phyloP scores from a whole-genome alignment of 2,329 filamentous ascomycete species.

The Monilinia aucupariae region DNA sequence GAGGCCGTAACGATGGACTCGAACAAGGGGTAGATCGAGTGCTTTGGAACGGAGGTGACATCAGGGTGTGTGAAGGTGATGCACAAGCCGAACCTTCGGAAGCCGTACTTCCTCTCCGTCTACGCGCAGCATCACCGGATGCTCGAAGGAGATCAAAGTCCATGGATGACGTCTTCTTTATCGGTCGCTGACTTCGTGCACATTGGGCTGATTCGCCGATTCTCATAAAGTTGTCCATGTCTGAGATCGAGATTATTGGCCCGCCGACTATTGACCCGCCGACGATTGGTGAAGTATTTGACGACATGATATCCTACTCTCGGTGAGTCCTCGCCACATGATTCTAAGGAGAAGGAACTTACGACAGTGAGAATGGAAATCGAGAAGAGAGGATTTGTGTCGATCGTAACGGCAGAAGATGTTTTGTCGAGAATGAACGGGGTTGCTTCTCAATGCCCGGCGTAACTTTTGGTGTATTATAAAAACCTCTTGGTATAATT shows the following conservation, averaged over 20 bases:
- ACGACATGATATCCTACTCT: neutral
- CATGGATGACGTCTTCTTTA: constrained; percentile 15
- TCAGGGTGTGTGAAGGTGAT: neutral
- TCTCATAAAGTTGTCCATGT: constrained; percentile 15
- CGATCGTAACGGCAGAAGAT: neutral
- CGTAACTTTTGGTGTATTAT: neutral
- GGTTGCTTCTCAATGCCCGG: neutral
- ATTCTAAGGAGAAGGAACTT: neutral
- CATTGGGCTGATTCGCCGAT: constrained; percentile 14
- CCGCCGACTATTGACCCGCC: constrained; percentile 13
- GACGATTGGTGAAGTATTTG: neutral
- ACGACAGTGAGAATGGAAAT: neutral
- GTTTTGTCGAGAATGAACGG: neutral
- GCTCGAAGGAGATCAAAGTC: constrained; percentile 14
- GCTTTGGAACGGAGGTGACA: neutral
- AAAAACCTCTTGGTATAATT: neutral
- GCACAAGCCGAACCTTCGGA: neutral
- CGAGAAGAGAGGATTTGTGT: neutral
- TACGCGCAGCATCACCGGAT: constrained; percentile 14
- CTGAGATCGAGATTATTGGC: constrained; percentile 16
- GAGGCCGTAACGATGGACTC: neutral
- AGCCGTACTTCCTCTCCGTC: constrained; percentile 3
- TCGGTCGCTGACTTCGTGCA: constrained; percentile 4
- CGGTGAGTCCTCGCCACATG: neutral
- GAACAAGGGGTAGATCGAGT: neutral